phyloP scores from a whole-genome alignment of 306 rosid genomes.

The Cucumis melo region DNA sequence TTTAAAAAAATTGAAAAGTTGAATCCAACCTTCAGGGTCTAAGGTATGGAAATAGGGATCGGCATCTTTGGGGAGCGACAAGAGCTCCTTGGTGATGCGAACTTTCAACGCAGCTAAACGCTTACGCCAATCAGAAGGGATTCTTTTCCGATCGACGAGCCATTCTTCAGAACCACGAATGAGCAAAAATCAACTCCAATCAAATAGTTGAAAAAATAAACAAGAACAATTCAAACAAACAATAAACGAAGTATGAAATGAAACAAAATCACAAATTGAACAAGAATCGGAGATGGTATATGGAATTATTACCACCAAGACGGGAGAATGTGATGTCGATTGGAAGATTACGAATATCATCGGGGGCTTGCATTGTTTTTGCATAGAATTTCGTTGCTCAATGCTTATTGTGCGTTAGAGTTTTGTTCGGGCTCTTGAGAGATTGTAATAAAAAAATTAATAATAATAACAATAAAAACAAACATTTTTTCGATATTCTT shows the following conservation, averaged over 20 bases:
- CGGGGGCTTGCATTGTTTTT: constrained; percentile 56
- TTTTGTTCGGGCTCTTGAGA: neutral
- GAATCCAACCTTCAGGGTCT: constrained; percentile 47
- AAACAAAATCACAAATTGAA: neutral
- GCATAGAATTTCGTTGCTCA: constrained; percentile 3
- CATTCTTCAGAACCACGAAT: constrained; percentile 37
- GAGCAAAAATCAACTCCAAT: constrained; percentile 8
- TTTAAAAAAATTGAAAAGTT: neutral
- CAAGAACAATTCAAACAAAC: neutral
- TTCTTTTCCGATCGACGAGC: constrained; percentile 85
- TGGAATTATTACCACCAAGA: constrained; percentile 49
- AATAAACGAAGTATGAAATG: neutral
- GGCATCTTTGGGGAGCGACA: constrained; percentile 62
- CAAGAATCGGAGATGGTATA: neutral
- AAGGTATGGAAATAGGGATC: constrained; percentile 63
- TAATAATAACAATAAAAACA: no score
- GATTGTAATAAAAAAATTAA: no score
- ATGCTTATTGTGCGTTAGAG: neutral
- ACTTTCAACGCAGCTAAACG: constrained; percentile 52
- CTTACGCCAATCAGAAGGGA: constrained; percentile 84
- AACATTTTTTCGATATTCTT: no score
- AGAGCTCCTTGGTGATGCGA: constrained; percentile 61
- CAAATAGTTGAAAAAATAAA: neutral
- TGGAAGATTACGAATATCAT: constrained; percentile 66
- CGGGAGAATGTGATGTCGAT: constrained; percentile 90